Evolutionary conservation across 345 rosid genomes (phyloP).

Genomic region (Euphorbia peplus): DNA sequence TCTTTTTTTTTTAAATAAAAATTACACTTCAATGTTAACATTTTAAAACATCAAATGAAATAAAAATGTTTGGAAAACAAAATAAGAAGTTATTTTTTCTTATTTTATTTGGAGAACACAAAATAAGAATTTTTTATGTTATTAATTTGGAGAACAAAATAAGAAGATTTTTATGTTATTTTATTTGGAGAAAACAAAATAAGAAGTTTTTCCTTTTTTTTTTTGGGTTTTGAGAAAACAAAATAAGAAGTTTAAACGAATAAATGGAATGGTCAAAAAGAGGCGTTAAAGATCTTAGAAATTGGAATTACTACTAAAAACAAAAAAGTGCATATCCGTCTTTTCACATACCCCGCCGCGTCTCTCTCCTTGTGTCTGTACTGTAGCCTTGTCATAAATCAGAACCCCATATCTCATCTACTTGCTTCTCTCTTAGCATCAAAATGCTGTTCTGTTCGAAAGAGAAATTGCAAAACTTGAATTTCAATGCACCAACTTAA

Average conservation of each 20-base stretch:
- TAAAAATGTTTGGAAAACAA: no score
- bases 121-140: no score
- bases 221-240: neutral
- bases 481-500: neutral
- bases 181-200: no score
- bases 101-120: no score
- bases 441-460: neutral
- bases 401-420: neutral
- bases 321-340: slow-evolving; percentile 6
- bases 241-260: neutral
- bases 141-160: no score
- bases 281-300: neutral
- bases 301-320: neutral
- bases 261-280: neutral
- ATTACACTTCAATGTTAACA: no score
- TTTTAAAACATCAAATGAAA: no score
- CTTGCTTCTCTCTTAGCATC: neutral
- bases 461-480: neutral
- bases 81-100: no score
- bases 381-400: neutral
- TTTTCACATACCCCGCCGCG: neutral
- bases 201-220: no score
- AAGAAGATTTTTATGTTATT: no score
- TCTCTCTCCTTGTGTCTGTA: no score
- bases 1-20: no score